These are phyloP conservation scores for Boletus bicolor DNA, from an alignment of 768 basidiomycete genomes.

Conservation along the genomic window DNA sequence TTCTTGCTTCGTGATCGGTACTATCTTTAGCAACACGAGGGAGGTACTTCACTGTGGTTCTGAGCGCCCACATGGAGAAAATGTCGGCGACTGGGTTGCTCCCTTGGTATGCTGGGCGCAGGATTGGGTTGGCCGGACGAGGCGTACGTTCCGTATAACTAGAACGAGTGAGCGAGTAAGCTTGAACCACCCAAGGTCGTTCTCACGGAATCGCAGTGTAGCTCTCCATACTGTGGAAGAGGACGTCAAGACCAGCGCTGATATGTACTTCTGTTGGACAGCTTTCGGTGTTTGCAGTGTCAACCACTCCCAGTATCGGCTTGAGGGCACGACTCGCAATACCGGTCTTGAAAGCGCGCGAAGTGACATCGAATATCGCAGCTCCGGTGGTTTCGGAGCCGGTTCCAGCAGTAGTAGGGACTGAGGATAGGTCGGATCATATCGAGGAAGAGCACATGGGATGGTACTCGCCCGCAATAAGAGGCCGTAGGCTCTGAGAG, in stretches of 20 bases:
- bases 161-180: conserved; percentile 3
- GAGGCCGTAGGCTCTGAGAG: conserved; percentile 64
- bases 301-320: conserved; percentile 82
- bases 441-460: not conserved
- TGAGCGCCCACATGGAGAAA: conserved; percentile 91
- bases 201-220: conserved; percentile 90
- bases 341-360: conserved; percentile 92
- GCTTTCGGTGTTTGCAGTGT: conserved; percentile 85
- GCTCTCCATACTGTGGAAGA: conserved; percentile 95
- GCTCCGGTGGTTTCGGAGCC: conserved; percentile 95
- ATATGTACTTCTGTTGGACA: conserved; percentile 94
- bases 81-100: conserved; percentile 94
- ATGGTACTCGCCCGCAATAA: conserved; percentile 65
- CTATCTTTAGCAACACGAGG: conserved; percentile 80
- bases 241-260: conserved; percentile 89
- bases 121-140: conserved; percentile 84
- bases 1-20: conserved; percentile 77
- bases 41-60: conserved; percentile 83
- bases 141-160: conserved; percentile 91
- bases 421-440: conserved; percentile 26
- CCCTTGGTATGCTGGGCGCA: conserved; percentile 91
- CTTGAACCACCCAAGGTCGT: not conserved
- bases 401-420: conserved; percentile 80
- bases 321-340: conserved; percentile 92
- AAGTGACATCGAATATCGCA: conserved; percentile 91